Percentiles rank a stretch among this genome's conserved stretches.
These are phyloP conservation scores for Globisporangium okanoganense DNA, from an alignment of 352 stramenopile genomes.

Conservation along the genomic window DNA sequence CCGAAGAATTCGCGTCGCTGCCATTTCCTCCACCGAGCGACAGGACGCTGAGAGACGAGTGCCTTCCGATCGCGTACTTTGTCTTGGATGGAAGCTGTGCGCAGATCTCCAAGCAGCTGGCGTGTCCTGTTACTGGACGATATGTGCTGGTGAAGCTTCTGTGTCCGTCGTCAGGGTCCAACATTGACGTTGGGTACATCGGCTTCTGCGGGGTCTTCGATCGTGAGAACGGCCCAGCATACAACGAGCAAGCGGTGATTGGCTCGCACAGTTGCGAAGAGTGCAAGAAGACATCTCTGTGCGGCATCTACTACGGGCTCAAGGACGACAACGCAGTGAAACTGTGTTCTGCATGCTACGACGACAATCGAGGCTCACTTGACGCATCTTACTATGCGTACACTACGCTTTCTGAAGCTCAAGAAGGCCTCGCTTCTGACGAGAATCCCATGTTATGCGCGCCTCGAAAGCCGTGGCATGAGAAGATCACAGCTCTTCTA, in stretches of 20 bases:
- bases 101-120: conserved; percentile 75
- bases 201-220: conserved; percentile 80
- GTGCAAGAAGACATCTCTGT: conserved; percentile 38
- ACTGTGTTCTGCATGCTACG: conserved; percentile 72
- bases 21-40: conserved; percentile 56
- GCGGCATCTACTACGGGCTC: conserved; percentile 56
- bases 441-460: conserved; percentile 39
- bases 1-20: conserved; percentile 73
- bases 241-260: conserved; percentile 37
- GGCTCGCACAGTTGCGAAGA: conserved; percentile 55
- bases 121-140: conserved; percentile 56
- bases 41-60: conserved; percentile 52
- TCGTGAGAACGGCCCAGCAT: conserved; percentile 78
- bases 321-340: conserved; percentile 57
- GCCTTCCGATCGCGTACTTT: conserved; percentile 68
- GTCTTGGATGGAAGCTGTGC: conserved; percentile 73
- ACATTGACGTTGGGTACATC: conserved; percentile 83
- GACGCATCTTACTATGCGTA: conserved; percentile 46
- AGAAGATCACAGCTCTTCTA: conserved; percentile 42
- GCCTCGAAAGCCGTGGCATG: conserved; percentile 42
- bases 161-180: conserved; percentile 53
- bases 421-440: conserved; percentile 28
- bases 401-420: conserved; percentile 22
- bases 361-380: conserved; percentile 65
- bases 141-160: conserved; percentile 83